Evolutionary conservation across 805 yeast species (phyloP), one percentile per base, ranked within the genome.

Genomic region (Teunomyces stri): DNA sequence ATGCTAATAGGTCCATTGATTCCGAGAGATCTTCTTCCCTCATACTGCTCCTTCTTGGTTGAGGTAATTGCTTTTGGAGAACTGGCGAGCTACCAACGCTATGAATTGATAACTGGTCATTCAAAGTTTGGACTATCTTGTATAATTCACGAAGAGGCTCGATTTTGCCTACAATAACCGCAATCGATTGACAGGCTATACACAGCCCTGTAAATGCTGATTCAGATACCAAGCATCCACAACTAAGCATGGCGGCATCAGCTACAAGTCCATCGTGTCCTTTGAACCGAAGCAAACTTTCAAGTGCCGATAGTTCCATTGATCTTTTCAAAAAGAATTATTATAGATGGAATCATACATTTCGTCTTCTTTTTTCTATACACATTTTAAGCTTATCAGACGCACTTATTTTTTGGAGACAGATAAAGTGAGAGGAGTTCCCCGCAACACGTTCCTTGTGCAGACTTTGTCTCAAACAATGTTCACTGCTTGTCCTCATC

Each of bases 211-310:
- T 28, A 6, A 70, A 71, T 16, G 41, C 52, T 0, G 58, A 44
- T 49, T 72, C 76, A 2, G 74, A 68, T 2, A 60, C 66, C 25
- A 72, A 55, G 53, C 77, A 72, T 2, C 76, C 76, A 53, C 77
- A 72, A 3, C 65, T 56, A n/a, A 72, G 60, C 11, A 71, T 65
- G 12, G 67, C 58, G 4, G 69, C 62, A 51, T 72, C 77, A 2
- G 58, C 22, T 5, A 65, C 62, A 2, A 64, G 45, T n/a, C n/a
- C 38, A 3, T 28, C 48, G 2, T 50, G 41, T 0, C 63, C 66
- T 1, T 64, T 61, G 18, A 66, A 52, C 47, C 51, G 50, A 5
- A 69, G 58, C 18, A 69, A 54, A 12, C 50, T 35, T 46, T 66
- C 70, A 37, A 68, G 57, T 22, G 42, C 44, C 12, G 57, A 50